These are phyloP conservation scores for Diplodia mutila DNA, from an alignment of 2,329 filamentous ascomycete species.

Conservation along the genomic window DNA sequence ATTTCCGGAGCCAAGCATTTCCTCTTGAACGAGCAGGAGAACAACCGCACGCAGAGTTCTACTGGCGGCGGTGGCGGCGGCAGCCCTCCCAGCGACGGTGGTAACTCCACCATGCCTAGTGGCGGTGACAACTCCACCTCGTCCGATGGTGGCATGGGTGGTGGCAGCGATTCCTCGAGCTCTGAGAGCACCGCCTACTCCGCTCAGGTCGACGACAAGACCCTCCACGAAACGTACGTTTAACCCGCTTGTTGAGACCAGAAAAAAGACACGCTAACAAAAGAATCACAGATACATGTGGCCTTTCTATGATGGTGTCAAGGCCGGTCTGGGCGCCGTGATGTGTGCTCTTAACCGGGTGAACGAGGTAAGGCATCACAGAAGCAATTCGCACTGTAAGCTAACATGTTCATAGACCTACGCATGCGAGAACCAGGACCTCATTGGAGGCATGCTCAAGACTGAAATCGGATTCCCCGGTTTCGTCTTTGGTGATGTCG, in stretches of 20 bases:
- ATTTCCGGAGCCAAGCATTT: constrained; percentile 72
- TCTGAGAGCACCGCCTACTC: constrained; percentile 65
- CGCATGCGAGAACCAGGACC: constrained; percentile 50
- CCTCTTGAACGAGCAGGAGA: constrained; percentile 59
- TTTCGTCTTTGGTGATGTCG: constrained; percentile 32
- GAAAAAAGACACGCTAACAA: neutral
- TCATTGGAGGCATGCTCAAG: constrained; percentile 51
- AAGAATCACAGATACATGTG: constrained; percentile 58
- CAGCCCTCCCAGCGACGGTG: neutral
- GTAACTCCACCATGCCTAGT: neutral
- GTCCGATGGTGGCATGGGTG: constrained; percentile 58
- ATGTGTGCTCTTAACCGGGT: constrained; percentile 73
- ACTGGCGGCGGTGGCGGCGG: constrained; percentile 62
- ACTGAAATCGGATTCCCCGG: constrained; percentile 51
- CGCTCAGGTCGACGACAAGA: constrained; percentile 73
- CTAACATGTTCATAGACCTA: constrained; percentile 40
- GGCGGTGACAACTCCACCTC: neutral
- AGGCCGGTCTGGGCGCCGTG: constrained; percentile 71
- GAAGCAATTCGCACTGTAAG: too few species aligned
- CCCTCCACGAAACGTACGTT: constrained; percentile 67
- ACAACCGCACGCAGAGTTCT: constrained; percentile 59
- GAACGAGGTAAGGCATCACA: constrained; percentile 37
- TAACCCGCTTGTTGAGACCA: neutral
- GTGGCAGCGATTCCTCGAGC: neutral
- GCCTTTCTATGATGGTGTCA: constrained; percentile 78